Base-by-base conservation (phyloP, 2,329 filamentous ascomycete species). In the Claviceps pazoutovae region DNA sequence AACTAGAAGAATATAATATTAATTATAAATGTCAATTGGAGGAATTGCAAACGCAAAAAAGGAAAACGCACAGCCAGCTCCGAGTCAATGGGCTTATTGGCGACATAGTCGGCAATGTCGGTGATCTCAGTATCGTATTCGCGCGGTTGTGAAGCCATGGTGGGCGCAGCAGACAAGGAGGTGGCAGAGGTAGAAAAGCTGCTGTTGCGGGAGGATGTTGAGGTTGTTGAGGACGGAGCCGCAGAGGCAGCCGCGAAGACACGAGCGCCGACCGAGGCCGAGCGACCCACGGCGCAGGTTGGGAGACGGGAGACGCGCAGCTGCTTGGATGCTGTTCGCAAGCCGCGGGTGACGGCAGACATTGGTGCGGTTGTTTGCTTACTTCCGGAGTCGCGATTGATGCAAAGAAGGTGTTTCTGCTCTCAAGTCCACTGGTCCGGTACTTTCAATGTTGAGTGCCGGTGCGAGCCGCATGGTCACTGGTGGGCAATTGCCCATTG, bases 21-120 rank as follows among this genome's bases (percentile, higher is more conserved):
- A 46, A n/a, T 26, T 26, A 16, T 43, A 9, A 9, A 43, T 42
- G 4, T 13, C 17, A 21, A 4, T 21, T 21, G 21, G 30, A 9
- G 11, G 30, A 34, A 34, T 34, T 3, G 30, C 30, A 4, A 34
- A 34, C 30, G 30, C 30, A 34, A 11, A 11, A 34, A 34, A 21
- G 42, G n/a, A 36, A 23, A 50, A 74, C 88, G 71, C 76, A 96
- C 90, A 66, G 93, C 93, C 62, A 98, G 79, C 59, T 95, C 88
- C 34, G 91, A 97, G 61, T 91, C 78, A 64, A 97, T 85, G 53
- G 87, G 78, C 70, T 90, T 91, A 68, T 90, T 87, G 77, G 94
- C 88, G 66, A 97, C 86, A 72, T 96, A 98, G 71, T 78, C 81
- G 56, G 91, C 91, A 76, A 98, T 95, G 68, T 97, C 90, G 69